Evolutionary conservation across 2,329 filamentous ascomycete species (phyloP).

Genomic region (Dactylellina cionopaga): DNA sequence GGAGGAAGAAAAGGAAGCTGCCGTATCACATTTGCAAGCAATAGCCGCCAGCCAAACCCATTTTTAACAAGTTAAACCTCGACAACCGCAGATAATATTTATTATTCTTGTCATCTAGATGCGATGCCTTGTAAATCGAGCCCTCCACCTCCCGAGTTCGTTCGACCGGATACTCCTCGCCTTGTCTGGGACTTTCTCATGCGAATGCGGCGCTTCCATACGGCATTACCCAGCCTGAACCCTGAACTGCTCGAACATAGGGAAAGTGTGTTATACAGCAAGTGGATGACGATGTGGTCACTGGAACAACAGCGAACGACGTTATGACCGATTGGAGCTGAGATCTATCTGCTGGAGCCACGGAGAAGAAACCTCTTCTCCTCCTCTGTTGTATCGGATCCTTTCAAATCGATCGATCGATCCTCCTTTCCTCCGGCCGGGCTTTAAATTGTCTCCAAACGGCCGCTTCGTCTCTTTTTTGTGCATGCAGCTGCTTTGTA

Average conservation of each 20-base stretch:
- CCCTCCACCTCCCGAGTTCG: slow-evolving; percentile 29
- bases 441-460: too few relatives aligned
- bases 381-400: too few relatives aligned
- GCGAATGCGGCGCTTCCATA: slow-evolving; percentile 30
- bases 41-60: too few relatives aligned
- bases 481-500: neutral
- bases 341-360: neutral
- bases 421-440: too few relatives aligned
- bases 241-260: slow-evolving; percentile 13
- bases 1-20: too few relatives aligned
- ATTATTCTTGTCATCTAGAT: too few relatives aligned
- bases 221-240: slow-evolving; percentile 19
- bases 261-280: slow-evolving; percentile 10
- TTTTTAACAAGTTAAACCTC: too few relatives aligned
- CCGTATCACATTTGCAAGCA: too few relatives aligned
- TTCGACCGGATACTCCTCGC: slow-evolving; percentile 34
- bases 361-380: neutral
- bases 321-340: neutral
- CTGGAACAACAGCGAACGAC: neutral
- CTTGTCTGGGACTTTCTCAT: slow-evolving; percentile 35
- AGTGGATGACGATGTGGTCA: slow-evolving; percentile 21
- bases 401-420: too few relatives aligned
- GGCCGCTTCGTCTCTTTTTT: too few relatives aligned
- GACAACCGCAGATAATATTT: too few relatives aligned
- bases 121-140: slow-evolving; percentile 41